These are phyloP conservation scores for Arthromyces matolae DNA, from an alignment of 768 basidiomycete genomes.

Conservation along the genomic window DNA sequence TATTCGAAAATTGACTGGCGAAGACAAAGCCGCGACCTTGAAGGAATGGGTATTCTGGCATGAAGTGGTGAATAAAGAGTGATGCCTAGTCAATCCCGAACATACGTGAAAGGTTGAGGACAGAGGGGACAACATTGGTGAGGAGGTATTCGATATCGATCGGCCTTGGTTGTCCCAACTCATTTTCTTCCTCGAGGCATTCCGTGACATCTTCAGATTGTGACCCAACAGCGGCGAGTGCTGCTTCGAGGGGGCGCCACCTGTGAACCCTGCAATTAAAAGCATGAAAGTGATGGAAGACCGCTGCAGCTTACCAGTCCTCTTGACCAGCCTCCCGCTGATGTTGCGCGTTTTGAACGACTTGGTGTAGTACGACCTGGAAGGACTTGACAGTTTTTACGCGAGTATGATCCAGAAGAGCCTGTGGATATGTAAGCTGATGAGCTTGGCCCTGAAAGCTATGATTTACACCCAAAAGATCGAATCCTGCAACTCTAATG, in stretches of 20 bases:
- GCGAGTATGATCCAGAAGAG: conserved; percentile 53
- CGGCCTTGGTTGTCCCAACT: conserved; percentile 55
- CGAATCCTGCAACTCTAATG: conserved; percentile 79
- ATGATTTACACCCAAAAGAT: conserved; percentile 64
- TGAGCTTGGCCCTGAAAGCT: conserved; percentile 9
- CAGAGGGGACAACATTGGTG: conserved; percentile 71
- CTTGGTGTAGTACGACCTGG: conserved; percentile 48
- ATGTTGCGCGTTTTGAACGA: conserved; percentile 56
- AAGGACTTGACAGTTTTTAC: conserved; percentile 49
- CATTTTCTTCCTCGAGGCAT: conserved; percentile 70
- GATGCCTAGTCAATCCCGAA: conserved; percentile 7
- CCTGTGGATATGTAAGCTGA: conserved; percentile 29
- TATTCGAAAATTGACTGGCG: conserved; percentile 80
- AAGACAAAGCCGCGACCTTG: conserved; percentile 96
- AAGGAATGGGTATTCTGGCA: conserved; percentile 80
- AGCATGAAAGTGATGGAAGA: neutral
- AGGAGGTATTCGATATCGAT: conserved; percentile 81
- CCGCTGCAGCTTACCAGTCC: conserved; percentile 52
- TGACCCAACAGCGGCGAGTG: conserved; percentile 76
- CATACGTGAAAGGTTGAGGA: conserved; percentile 69
- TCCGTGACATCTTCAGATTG: conserved; percentile 75
- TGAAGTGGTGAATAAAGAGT: neutral
- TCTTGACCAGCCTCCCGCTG: conserved; percentile 48
- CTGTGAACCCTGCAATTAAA: conserved; percentile 33
- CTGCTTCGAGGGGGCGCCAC: conserved; percentile 92